Evolutionary conservation across 148 eudicot genomes (phyloP), one percentile per base, ranked within the genome.

Genomic region (Dianthus caryophyllus): DNA sequence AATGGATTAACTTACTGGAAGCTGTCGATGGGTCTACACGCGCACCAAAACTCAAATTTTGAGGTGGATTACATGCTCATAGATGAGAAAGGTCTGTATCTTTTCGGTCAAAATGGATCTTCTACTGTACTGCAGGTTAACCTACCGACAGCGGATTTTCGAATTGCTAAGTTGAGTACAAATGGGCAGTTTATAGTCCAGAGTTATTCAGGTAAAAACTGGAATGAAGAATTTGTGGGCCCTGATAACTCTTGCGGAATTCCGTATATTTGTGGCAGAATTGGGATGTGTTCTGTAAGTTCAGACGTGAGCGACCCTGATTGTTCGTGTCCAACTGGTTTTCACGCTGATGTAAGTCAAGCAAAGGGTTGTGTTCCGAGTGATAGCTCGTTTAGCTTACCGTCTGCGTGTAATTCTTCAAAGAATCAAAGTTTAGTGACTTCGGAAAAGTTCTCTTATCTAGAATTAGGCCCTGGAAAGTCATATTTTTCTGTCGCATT

Each of bases 281-380:
- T 84, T 48, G 95, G 91, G 13, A 56, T 88, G 36, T 91, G 97
- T 38, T 65, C 59, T 4, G 43, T 49, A 20, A 52, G 44, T 61
- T 48, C 63, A 22, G 27, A 75, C 31, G 52, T 80, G 18, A 56
- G 64, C 66, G 54, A 22, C 65, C 85, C 74, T 24, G 67, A 51
- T 12, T 91, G 97, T 55, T 76, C 87, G 2, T 91, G 97, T 56
- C 97, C 97, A 0, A 21, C 80, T 22, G 69, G 75, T 30, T 88
- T 91, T 49, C 71, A 27, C 15, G 30, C 36, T 47, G 77, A 65
- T 60, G 7, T n/a, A 10, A 58, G 56, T 21, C 54, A 57, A 18
- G 24, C 61, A n/a, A 72, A 18, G n/a, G 71, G 62, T 62, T 91
- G 97, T 38, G 61, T 73, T 50, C 95, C 91, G 5, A 71, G 55